Base-by-base conservation (phyloP, 2,329 filamentous ascomycete genomes). In the Scedosporium minutisporum region DNA sequence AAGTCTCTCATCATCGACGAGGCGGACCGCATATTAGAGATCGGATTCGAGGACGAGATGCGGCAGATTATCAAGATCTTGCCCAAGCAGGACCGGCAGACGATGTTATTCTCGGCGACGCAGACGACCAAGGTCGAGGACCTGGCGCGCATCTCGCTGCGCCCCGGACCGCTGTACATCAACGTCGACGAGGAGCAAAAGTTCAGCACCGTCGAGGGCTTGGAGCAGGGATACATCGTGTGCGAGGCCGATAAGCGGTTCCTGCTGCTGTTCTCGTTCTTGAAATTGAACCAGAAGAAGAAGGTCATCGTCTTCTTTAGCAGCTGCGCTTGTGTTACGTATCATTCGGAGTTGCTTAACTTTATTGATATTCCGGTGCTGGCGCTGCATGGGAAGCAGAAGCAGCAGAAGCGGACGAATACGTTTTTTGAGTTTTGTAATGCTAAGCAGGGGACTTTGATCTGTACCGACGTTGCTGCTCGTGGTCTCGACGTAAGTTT, bases 101-200 rank as follows among this genome's bases (percentile, higher is more conserved):
- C 93, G 0, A 95, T 96, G 88, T 84, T 99, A n/a, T 99, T 99
- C 81, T 97, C 92, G 14, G 95, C 95, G 14, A 99, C 95, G 4
- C 95, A 97, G 76, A 99, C 95, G 3, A 97, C 93, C 63, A 97
- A 99, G 78, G 95, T 99, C 68, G 93, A 97, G 76, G 95, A 99
- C 75, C 82, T 99, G 62, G 95, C 95, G 1, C 84, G 95, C 66
- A 96, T 99, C 72, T 99, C 95, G 4, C 82, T 99, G 58, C 86
- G 92, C 42, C 88, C 91, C 0, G 93, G 93, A 2, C 95, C 95
- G 1, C 80, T 99, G 12, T 97, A 97, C 76, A 95, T 99, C 81
- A 97, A 97, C 72, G 95, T 99, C 64, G 93, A 97, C 72, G 85
- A 96, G 74, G 80, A 87, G 70, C 90, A 96, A 77, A 87, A 96